Evolutionary conservation across 768 basidiomycete species (phyloP).

Genomic region (Trametes coccinea): DNA sequence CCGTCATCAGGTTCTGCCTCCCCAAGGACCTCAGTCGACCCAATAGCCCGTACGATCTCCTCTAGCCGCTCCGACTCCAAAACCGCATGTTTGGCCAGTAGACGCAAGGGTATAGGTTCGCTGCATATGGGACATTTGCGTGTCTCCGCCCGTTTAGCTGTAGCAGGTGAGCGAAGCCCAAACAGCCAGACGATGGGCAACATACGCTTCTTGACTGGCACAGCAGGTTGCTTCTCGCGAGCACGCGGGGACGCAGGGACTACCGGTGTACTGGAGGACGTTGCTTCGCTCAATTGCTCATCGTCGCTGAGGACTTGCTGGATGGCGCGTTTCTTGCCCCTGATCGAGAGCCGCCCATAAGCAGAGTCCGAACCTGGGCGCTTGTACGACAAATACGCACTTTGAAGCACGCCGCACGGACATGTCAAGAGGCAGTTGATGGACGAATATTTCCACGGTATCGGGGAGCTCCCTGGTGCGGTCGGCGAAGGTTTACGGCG

Average conservation of each 20-base stretch:
- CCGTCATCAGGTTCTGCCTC: constrained; percentile 55
- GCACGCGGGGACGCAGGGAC: constrained; percentile 23
- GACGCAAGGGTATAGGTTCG: constrained; percentile 69
- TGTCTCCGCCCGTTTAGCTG: constrained; percentile 75
- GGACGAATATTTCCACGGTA: not conserved
- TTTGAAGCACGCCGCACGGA: constrained; percentile 23
- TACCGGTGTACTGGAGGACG: constrained; percentile 38
- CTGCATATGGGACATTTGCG: constrained; percentile 73
- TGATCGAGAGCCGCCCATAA: constrained; percentile 10
- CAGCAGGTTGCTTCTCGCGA: constrained; percentile 17
- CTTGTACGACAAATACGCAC: constrained; percentile 28
- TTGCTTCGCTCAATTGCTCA: constrained; percentile 33
- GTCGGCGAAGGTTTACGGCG: constrained; percentile 3
- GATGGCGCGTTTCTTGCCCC: constrained; percentile 53
- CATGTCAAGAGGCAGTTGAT: constrained; percentile 28
- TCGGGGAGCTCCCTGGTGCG: not conserved
- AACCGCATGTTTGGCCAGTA: constrained; percentile 62
- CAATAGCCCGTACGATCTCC: constrained; percentile 62
- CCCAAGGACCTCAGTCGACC: constrained; percentile 56
- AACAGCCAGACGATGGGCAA: not conserved
- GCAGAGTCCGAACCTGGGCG: not conserved
- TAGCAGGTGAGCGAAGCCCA: not conserved
- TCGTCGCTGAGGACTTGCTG: constrained; percentile 30
- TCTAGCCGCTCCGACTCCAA: constrained; percentile 72
- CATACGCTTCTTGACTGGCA: constrained; percentile 46